Conservation (phyloP, 345 rosid species). For the Triadica sebifera region DNA sequence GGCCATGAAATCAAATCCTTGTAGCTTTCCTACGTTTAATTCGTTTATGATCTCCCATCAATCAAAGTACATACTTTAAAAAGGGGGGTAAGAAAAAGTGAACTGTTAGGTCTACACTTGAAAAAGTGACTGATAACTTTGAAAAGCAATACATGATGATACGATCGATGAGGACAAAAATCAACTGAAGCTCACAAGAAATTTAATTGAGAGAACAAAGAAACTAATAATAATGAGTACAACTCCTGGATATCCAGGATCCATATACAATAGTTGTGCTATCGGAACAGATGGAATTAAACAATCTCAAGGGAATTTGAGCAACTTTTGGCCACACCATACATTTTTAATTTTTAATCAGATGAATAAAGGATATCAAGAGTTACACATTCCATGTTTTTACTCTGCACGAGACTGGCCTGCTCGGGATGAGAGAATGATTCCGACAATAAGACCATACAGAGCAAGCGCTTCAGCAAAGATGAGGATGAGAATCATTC, state of each 20-base stretch:
- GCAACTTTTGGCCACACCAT: constrained; percentile 2
- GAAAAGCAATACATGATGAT: too few relatives aligned
- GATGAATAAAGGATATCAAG: background rate
- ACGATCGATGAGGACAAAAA: background rate
- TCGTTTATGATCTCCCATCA: too few relatives aligned
- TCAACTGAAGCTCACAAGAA: background rate
- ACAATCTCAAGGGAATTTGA: background rate
- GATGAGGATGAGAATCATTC: constrained; percentile 91
- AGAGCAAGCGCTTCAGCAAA: constrained; percentile 88
- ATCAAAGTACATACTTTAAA: too few relatives aligned
- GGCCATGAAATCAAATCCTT: too few relatives aligned
- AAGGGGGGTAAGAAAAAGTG: too few relatives aligned
- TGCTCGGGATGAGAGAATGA: constrained; percentile 90
- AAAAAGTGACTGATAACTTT: too few relatives aligned
- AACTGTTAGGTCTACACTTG: too few relatives aligned
- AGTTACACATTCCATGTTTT: constrained; percentile 12
- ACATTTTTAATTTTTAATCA: background rate
- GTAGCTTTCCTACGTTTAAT: too few relatives aligned
- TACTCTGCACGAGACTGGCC: constrained; percentile 89
- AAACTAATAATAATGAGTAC: background rate
- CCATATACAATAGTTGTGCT: constrained; percentile 2
- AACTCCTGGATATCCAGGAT: background rate
- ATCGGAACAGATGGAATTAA: background rate
- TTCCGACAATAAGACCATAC: constrained; percentile 83
- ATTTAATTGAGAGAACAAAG: background rate